A percentile compares a stretch with the other conserved stretches of the same genome.
Conservation (phyloP, 345 rosid species). For the Euphorbia tirucalli region DNA sequence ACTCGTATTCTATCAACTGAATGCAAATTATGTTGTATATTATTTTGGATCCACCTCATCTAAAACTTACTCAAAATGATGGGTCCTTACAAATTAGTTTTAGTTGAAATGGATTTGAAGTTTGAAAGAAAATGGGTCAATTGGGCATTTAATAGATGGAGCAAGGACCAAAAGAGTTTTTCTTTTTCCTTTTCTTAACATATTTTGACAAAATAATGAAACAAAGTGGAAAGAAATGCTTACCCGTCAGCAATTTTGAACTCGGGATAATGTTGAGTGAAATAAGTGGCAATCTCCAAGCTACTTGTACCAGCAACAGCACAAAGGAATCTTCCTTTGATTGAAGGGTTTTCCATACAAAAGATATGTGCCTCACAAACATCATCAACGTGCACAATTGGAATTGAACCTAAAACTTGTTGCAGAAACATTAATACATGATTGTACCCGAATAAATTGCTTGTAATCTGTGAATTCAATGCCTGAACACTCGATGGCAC, state of each 20-base stretch:
- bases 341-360: slow-evolving; percentile 26
- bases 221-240: background rate
- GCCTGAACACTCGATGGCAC: slow-evolving; percentile 16
- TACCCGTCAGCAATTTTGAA: slow-evolving; percentile 21
- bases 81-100: no score
- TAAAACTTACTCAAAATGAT: no score
- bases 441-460: background rate
- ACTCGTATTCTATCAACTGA: no score
- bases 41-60: no score
- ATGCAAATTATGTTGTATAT: no score
- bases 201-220: background rate
- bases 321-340: slow-evolving; percentile 38
- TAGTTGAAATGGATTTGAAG: no score
- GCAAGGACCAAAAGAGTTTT: no score
- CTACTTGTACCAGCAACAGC: slow-evolving; percentile 22
- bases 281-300: slow-evolving; percentile 14
- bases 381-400: slow-evolving; percentile 51
- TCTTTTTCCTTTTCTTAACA: no score
- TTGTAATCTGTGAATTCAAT: slow-evolving; percentile 22
- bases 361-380: slow-evolving; percentile 40
- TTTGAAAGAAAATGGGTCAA: no score
- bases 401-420: slow-evolving; percentile 38
- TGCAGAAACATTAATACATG: slow-evolving; percentile 25
- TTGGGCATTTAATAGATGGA: no score
- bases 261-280: slow-evolving; percentile 16